Conservation (phyloP, 2,329 filamentous ascomycete species). For the Ceratocystis eucalypticola region DNA sequence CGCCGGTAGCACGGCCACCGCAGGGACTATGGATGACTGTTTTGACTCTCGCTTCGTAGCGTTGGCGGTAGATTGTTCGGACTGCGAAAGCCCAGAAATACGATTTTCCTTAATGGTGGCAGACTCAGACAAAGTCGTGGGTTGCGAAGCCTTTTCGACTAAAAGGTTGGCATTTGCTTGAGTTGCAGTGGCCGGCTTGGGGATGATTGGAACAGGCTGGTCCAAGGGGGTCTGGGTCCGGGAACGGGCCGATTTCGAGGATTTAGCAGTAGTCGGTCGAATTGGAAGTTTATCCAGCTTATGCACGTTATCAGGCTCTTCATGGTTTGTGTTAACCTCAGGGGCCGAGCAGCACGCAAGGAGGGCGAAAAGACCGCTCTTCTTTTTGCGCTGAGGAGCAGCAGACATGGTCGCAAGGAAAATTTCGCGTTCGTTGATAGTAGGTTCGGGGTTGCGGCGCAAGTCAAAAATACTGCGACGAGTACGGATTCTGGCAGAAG, state of each 20-base stretch:
- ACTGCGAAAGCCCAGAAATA: constrained; percentile 33
- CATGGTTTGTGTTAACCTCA: constrained; percentile 43
- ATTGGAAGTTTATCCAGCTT: constrained; percentile 45
- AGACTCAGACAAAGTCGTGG: constrained; percentile 25
- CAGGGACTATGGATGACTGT: constrained; percentile 28
- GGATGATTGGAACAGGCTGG: constrained; percentile 29
- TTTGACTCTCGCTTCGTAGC: constrained; percentile 35
- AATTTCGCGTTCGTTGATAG: constrained; percentile 17
- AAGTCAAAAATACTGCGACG: constrained; percentile 18
- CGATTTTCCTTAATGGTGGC: constrained; percentile 33
- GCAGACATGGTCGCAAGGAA: constrained; percentile 23
- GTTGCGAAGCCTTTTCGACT: constrained; percentile 37
- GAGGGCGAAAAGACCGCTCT: constrained; percentile 43
- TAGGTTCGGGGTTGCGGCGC: constrained; percentile 23
- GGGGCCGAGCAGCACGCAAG: constrained; percentile 55
- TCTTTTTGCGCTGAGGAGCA: constrained; percentile 40
- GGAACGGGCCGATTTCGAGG: constrained; percentile 22
- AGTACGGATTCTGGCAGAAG: constrained; percentile 17
- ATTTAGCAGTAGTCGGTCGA: constrained; percentile 41
- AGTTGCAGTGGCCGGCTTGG: neutral
- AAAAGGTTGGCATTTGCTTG: constrained; percentile 29
- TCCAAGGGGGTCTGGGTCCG: constrained; percentile 41
- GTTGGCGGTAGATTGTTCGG: constrained; percentile 33
- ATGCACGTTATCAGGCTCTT: constrained; percentile 40
- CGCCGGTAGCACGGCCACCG: constrained; percentile 23